Evolutionary conservation across 2,329 filamentous ascomycete genomes (phyloP), one percentile per base, ranked within the genome.

Genomic region (Hypoxylon sp.): DNA sequence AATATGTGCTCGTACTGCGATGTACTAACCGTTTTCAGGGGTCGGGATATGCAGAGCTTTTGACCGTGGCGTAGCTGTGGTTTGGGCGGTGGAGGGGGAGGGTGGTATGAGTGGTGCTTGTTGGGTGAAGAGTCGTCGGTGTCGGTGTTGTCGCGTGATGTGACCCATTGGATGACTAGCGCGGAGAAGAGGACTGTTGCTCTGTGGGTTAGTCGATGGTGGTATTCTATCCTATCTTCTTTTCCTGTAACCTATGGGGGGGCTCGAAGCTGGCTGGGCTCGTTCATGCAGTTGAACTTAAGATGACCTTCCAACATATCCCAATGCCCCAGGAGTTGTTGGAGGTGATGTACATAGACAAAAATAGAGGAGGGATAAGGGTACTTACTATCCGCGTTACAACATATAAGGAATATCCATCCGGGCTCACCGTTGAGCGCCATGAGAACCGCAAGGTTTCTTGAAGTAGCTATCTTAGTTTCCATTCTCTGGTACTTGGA

Each of bases 361-460:
- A 23, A 16, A 47, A 21, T 25, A 7, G 19, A 21, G 27, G 43
- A 12, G n/a, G n/a, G n/a, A 27, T 16, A 63, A 29, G 25, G 23
- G 46, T 6, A 47, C 82, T 72, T 75, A 88, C 87, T 84, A 73
- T 90, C 88, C 66, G 83, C 81, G 71, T 90, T 90, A 73, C 88
- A 91, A 71, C 86, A 87, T 79, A 89, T 87, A 3, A 90, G 81
- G 69, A 87, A 90, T 2, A 90, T 82, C 87, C 88, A 90, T 2
- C 85, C 88, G 1, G 85, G 87, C 72, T 90, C 88, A 11, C 88
- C 88, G 23, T 86, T 77, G 1, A 90, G 81, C 1, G 81, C 81
- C 80, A 88, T 84, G 0, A 90, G 76, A 0, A 90, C 81, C 2
- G 84, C 83, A 2, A 90, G 76, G 72, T 90, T 90, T 2, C 86